These are phyloP conservation scores for Agroathelia rolfsii DNA, from an alignment of 1,284 basidiomycete species.

Conservation along the genomic window DNA sequence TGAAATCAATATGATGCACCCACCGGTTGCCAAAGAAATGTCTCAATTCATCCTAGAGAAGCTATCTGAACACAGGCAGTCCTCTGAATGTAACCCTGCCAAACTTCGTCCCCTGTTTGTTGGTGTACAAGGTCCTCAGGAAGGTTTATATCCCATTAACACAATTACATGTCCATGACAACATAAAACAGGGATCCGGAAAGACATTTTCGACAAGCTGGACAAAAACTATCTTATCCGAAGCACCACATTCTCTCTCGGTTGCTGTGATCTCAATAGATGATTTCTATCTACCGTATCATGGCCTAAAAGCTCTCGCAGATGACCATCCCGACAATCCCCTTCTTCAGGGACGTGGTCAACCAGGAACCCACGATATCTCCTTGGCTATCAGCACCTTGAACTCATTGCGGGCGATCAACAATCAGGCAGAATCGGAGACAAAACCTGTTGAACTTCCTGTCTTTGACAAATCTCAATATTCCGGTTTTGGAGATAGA, in stretches of 20 bases:
- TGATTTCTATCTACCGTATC: slow-evolving; percentile 76
- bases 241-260: slow-evolving; percentile 40
- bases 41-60: too few relatives aligned
- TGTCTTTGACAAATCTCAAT: slow-evolving; percentile 80
- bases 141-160: too few relatives aligned
- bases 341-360: slow-evolving; percentile 70
- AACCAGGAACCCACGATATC: slow-evolving; percentile 84
- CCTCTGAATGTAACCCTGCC: too few relatives aligned
- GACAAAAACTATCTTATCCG: slow-evolving; percentile 39
- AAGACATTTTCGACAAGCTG: slow-evolving; percentile 64
- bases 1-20: too few relatives aligned
- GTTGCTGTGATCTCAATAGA: slow-evolving; percentile 73
- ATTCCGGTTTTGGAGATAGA: slow-evolving; percentile 77
- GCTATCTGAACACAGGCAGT: too few relatives aligned
- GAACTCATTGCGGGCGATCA: slow-evolving; percentile 37
- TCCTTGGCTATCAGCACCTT: slow-evolving; percentile 49
- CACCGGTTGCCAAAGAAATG: too few relatives aligned
- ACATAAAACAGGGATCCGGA: slow-evolving; percentile 77
- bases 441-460: slow-evolving; percentile 72
- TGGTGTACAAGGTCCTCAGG: slow-evolving; percentile 82
- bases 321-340: slow-evolving; percentile 44
- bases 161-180: too few relatives aligned
- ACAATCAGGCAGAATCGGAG: slow-evolving; percentile 14
- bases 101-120: slow-evolving; percentile 50
- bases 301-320: slow-evolving; percentile 44